phyloP scores from a whole-genome alignment of 345 rosid species.

The Linum usitatissimum region DNA sequence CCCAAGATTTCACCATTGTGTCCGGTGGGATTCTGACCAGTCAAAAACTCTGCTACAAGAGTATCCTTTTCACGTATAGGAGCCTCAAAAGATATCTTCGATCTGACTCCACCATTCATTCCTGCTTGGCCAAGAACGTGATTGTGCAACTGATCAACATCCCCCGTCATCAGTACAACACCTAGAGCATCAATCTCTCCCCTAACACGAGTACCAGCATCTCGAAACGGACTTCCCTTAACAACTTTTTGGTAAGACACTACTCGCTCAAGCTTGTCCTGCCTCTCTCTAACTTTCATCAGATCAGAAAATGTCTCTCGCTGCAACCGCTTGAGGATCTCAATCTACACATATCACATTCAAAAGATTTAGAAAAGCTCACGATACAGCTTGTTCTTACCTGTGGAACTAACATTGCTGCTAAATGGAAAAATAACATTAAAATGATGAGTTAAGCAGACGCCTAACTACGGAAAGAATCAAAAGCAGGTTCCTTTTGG shows the following conservation, averaged over 20 bases:
- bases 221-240: constrained; percentile 54
- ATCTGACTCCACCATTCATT: constrained; percentile 46
- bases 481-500: no score
- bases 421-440: constrained; percentile 6
- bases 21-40: constrained; percentile 31
- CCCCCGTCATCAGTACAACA: constrained; percentile 43
- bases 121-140: constrained; percentile 46
- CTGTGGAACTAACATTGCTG: constrained; percentile 6
- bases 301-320: constrained; percentile 73
- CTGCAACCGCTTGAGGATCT: constrained; percentile 85
- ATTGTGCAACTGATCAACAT: constrained; percentile 31
- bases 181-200: constrained; percentile 71
- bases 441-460: no score
- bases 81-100: constrained; percentile 61
- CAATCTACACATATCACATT: constrained; percentile 46
- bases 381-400: constrained; percentile 10
- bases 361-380: constrained; percentile 12
- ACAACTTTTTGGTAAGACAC: constrained; percentile 43
- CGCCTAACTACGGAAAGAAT: no score
- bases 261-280: constrained; percentile 66
- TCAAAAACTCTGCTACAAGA: constrained; percentile 54
- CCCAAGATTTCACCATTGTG: constrained; percentile 22
- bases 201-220: constrained; percentile 46
- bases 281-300: constrained; percentile 83
- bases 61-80: constrained; percentile 40